Evolutionary conservation across 2,329 filamentous ascomycete species (phyloP).

Genomic region (Pyrenochaeta sp.): DNA sequence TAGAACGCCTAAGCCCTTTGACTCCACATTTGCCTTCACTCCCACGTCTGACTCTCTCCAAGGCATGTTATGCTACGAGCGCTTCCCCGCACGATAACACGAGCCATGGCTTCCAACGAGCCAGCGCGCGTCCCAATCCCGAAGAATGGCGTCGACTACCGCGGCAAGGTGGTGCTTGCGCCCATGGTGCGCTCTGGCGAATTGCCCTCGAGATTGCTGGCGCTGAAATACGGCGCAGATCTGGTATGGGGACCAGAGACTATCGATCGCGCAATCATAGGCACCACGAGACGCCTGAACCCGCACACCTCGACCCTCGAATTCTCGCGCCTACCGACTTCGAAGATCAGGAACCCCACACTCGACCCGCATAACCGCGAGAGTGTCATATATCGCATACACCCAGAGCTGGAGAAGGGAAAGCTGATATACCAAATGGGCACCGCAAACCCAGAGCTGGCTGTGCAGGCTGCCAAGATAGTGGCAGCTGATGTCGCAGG

Average conservation of each 20-base stretch:
- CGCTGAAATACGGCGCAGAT: slow-evolving; percentile 94
- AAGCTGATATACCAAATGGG: slow-evolving; percentile 92
- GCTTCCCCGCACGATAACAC: slow-evolving; percentile 36
- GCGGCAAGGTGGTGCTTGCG: slow-evolving; percentile 91
- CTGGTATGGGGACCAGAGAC: slow-evolving; percentile 98
- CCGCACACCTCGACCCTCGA: slow-evolving; percentile 80
- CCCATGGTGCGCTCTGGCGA: slow-evolving; percentile 99
- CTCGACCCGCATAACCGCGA: slow-evolving; percentile 61
- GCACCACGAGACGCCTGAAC: slow-evolving; percentile 81
- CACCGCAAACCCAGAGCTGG: slow-evolving; percentile 81
- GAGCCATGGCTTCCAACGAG: slow-evolving; percentile 40
- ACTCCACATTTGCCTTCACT: slow-evolving; percentile 4
- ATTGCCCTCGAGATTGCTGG: slow-evolving; percentile 85
- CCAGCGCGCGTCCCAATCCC: slow-evolving; percentile 80
- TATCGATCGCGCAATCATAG: slow-evolving; percentile 90
- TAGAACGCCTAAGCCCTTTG: slow-evolving; percentile 2
- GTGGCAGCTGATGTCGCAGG: slow-evolving; percentile 89
- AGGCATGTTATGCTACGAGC: slow-evolving; percentile 52
- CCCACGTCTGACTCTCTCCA: slow-evolving; percentile 1
- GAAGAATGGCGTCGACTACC: slow-evolving; percentile 87
- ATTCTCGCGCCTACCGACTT: slow-evolving; percentile 79
- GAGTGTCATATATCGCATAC: slow-evolving; percentile 83
- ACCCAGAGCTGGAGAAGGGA: slow-evolving; percentile 77
- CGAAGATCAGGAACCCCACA: slow-evolving; percentile 69
- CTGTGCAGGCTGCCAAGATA: slow-evolving; percentile 83